Evolutionary conservation across 2,329 filamentous ascomycete species (phyloP), one percentile per base, ranked within the genome.

Genomic region (Pestalotiopsis sp.): DNA sequence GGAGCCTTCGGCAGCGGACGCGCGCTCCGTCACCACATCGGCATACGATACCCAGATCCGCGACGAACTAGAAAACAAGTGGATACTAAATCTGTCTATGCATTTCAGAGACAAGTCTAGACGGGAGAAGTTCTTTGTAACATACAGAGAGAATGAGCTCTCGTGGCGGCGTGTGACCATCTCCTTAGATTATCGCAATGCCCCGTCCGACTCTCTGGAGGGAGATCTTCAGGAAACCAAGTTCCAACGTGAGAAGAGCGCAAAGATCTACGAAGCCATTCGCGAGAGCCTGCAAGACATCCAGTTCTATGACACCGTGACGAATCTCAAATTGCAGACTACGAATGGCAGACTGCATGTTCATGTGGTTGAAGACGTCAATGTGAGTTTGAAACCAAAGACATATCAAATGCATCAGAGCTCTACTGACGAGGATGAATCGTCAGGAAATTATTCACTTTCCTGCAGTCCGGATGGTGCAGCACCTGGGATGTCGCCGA

Each of bases 11-110:
- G 72, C 69, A 25, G 68, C 78, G 25, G 86, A 88, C 72, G 79
- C 80, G 2, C 82, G 80, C 25, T 87, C 86, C 23, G 80, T 85
- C 71, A 84, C 86, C 17, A 83, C 82, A 3, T 85, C 86, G 2
- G 81, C 86, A 69, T 87, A 92, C 75, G 88, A 92, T 66, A 83
- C 85, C 66, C 84, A 89, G 74, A 87, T 97, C 72, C 89, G 92
- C 72, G 89, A 93, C 71, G 95, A 98, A 80, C 86, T 98, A 67
- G 94, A 98, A 76, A 88, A 86, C 70, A 91, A 88, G 76, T 99
- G 96, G 96, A 98, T 99, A 70, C 85, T 99, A 73, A 99, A 99
- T 77, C 87, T 98, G 70, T 98, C 94, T 81, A 98, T 99, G 96
- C 94, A 97, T 80, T 99, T 98, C 80, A 90, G 95, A 69, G 96